Percentiles rank a stretch among this genome's conserved stretches.
Evolutionary conservation across 1,284 basidiomycete species (phyloP).

Genomic region (Heterobasidion parviporum): DNA sequence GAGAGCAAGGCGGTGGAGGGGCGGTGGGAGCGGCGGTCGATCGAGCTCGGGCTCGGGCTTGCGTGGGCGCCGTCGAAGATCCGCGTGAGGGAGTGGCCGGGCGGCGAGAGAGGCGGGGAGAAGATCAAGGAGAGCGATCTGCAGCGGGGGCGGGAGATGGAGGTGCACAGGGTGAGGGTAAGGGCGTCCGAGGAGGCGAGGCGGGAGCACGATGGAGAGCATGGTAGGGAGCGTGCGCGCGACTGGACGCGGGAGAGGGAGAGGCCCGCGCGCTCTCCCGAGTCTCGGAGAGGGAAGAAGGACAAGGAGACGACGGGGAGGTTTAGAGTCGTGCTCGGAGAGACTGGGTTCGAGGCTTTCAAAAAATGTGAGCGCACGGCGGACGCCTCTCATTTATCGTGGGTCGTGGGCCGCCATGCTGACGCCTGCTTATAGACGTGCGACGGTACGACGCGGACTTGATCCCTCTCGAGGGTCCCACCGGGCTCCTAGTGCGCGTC

Average conservation of each 20-base stretch:
- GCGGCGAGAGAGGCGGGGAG: background rate
- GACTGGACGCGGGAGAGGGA: no score
- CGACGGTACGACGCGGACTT: slow-evolving; percentile 61
- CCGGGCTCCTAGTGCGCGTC: slow-evolving; percentile 54
- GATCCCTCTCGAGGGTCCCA: slow-evolving; percentile 66
- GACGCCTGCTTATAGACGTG: slow-evolving; percentile 17
- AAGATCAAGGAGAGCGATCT: background rate
- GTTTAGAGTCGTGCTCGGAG: slow-evolving; percentile 54
- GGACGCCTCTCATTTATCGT: background rate
- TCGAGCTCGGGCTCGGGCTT: slow-evolving; percentile 14
- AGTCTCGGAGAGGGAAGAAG: background rate
- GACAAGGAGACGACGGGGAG: slow-evolving; percentile 46
- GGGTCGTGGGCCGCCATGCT: background rate
- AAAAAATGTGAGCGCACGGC: slow-evolving; percentile 50
- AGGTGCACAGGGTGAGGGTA: slow-evolving; percentile 6
- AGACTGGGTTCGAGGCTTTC: slow-evolving; percentile 54
- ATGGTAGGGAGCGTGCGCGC: background rate
- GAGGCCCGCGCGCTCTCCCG: background rate
- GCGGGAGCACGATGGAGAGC: background rate
- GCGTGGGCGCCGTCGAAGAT: slow-evolving; percentile 17
- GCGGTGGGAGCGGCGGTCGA: slow-evolving; percentile 9
- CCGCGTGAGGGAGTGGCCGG: slow-evolving; percentile 13
- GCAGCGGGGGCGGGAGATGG: slow-evolving; percentile 6
- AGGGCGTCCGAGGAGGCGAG: slow-evolving; percentile 6
- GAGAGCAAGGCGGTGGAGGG: slow-evolving; percentile 1